These are phyloP conservation scores for Alnus glutinosa DNA, from an alignment of 306 rosid species.

Conservation along the genomic window DNA sequence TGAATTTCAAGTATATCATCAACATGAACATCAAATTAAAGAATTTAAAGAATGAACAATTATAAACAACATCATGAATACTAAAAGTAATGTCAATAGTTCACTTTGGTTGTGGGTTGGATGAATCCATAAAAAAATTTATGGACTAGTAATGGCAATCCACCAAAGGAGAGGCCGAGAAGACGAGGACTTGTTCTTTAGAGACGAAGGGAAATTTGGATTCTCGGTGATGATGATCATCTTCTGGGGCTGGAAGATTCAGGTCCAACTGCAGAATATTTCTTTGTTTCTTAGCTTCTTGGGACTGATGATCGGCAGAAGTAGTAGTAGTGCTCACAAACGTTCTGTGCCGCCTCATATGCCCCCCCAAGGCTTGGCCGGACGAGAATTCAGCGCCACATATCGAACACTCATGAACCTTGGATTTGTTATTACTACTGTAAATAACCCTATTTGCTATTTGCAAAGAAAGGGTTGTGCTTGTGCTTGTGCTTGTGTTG, in stretches of 20 bases:
- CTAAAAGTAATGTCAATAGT: conserved; percentile 20
- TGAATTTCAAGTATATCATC: conserved; percentile 20
- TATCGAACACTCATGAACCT: conserved; percentile 75
- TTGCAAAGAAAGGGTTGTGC: conserved; percentile 60
- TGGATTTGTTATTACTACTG: conserved; percentile 29
- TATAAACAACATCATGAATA: conserved; percentile 19
- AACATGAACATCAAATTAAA: neutral
- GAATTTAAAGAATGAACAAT: conserved; percentile 47
- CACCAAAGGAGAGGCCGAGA: conserved; percentile 74
- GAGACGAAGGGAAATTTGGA: conserved; percentile 48
- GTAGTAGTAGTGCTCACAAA: conserved; percentile 33
- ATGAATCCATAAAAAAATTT: neutral
- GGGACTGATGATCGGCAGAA: conserved; percentile 16
- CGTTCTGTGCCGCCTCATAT: conserved; percentile 83
- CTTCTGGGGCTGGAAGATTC: conserved; percentile 85
- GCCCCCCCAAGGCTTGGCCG: conserved; percentile 97
- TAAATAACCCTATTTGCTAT: conserved; percentile 33
- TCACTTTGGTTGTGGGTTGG: conserved; percentile 13
- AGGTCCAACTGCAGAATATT: conserved; percentile 61
- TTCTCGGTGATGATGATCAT: conserved; percentile 42
- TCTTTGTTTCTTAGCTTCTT: conserved; percentile 44
- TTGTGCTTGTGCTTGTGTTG: conserved; percentile 32
- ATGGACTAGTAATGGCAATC: conserved; percentile 63
- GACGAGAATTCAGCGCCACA: conserved; percentile 82
- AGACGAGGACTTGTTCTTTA: conserved; percentile 54